phyloP scores from a whole-genome alignment of 2,329 filamentous ascomycete genomes.

The Sporothrix phasma region DNA sequence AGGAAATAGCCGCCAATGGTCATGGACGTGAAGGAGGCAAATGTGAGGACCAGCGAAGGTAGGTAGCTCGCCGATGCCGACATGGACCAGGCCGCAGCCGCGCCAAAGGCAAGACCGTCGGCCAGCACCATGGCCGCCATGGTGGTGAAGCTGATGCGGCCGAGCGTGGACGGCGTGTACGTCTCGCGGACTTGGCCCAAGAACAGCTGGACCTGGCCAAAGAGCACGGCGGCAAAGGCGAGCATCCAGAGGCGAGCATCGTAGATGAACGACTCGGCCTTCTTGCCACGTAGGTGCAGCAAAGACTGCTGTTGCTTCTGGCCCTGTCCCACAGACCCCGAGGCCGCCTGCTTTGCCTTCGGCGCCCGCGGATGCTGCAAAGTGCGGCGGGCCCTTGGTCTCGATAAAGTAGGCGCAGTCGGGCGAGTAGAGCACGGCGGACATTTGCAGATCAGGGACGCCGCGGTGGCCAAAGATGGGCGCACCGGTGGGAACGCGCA shows the following conservation, averaged over 20 bases:
- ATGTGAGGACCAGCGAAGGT: slow-evolving; percentile 45
- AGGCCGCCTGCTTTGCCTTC: not conserved
- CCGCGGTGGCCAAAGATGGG: slow-evolving; percentile 34
- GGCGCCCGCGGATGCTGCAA: slow-evolving; percentile 38
- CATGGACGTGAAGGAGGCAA: slow-evolving; percentile 46
- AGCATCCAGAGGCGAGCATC: slow-evolving; percentile 51
- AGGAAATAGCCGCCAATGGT: slow-evolving; percentile 48
- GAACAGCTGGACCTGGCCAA: slow-evolving; percentile 51
- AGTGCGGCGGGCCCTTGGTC: slow-evolving; percentile 51
- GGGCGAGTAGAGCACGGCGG: slow-evolving; percentile 55
- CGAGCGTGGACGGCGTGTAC: slow-evolving; percentile 57
- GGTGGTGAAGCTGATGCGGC: slow-evolving; percentile 55
- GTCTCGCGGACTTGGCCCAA: slow-evolving; percentile 57
- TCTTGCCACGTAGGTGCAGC: slow-evolving; percentile 48
- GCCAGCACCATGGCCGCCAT: slow-evolving; percentile 51
- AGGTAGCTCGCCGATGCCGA: slow-evolving; percentile 47
- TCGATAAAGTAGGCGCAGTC: slow-evolving; percentile 59
- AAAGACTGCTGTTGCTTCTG: not conserved
- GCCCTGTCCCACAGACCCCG: not conserved
- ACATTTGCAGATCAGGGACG: slow-evolving; percentile 51
- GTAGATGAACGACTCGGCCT: slow-evolving; percentile 49
- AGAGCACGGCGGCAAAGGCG: slow-evolving; percentile 44
- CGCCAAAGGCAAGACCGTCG: slow-evolving; percentile 49
- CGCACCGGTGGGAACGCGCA: slow-evolving; percentile 50
- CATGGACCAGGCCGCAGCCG: slow-evolving; percentile 46